Conservation (phyloP, 257 asterid species). For the Thymus quinquecostatus region DNA sequence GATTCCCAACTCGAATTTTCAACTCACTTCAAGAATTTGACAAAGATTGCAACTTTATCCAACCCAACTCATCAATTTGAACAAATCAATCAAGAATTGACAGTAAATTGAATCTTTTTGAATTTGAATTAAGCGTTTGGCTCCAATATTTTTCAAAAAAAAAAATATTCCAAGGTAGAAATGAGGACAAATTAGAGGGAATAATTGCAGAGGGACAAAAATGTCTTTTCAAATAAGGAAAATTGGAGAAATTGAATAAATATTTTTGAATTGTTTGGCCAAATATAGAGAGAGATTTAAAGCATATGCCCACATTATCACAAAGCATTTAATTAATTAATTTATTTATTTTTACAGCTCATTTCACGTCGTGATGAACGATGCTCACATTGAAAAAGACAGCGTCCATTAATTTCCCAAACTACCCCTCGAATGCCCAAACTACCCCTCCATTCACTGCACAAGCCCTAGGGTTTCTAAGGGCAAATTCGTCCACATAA, state of each 20-base stretch:
- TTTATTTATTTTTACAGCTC: constrained; percentile 50
- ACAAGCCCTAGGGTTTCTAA: constrained; percentile 37
- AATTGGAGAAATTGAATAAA: neutral
- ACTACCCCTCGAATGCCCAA: constrained; percentile 32
- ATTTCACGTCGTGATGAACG: constrained; percentile 36
- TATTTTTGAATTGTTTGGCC: constrained; percentile 21
- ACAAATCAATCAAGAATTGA: constrained; percentile 1
- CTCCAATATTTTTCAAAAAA: constrained; percentile 23
- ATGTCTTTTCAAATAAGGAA: constrained; percentile 22
- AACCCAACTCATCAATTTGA: neutral
- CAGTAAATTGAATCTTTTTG: neutral
- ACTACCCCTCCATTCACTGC: constrained; percentile 1
- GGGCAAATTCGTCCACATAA: constrained; percentile 38
- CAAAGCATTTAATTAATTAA: constrained; percentile 28
- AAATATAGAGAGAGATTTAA: constrained; percentile 2
- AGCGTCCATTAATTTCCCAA: constrained; percentile 32
- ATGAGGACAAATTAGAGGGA: constrained; percentile 21
- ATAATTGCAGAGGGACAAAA: constrained; percentile 27
- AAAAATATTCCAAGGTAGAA: constrained; percentile 1
- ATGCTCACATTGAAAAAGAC: constrained; percentile 29
- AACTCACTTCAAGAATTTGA: neutral
- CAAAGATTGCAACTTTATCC: constrained; percentile 22
- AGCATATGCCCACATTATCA: constrained; percentile 37
- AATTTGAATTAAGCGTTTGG: neutral
- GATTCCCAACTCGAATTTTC: neutral